phyloP scores from a whole-genome alignment of 306 rosid species.

The Astragalus membranaceus region DNA sequence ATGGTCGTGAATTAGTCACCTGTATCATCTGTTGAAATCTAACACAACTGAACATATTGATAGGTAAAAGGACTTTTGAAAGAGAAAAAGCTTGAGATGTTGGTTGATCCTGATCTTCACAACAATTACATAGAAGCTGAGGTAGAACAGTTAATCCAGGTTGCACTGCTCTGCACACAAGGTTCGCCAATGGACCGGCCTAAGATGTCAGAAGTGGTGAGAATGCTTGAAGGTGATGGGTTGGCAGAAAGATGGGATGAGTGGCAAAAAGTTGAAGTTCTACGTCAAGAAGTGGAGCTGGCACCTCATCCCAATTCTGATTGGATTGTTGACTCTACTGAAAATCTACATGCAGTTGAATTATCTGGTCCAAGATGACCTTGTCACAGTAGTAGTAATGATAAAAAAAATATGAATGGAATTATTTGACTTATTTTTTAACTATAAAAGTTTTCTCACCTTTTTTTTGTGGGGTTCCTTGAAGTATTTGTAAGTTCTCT shows the following conservation, averaged over 20 bases:
- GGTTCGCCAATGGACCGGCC: slow-evolving; percentile 96
- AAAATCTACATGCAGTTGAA: slow-evolving; percentile 93
- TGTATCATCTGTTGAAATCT: too few relatives aligned
- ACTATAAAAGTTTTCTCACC: slow-evolving; percentile 33
- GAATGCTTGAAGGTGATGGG: slow-evolving; percentile 98
- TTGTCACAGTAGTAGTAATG: slow-evolving; percentile 27
- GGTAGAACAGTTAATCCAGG: slow-evolving; percentile 96
- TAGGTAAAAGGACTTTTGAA: slow-evolving; percentile 92
- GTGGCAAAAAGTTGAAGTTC: slow-evolving; percentile 96
- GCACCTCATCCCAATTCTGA: slow-evolving; percentile 86
- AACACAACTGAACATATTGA: slow-evolving; percentile 15
- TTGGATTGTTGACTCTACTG: slow-evolving; percentile 95
- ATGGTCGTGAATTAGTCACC: too few relatives aligned
- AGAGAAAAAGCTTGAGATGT: slow-evolving; percentile 87
- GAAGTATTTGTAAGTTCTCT: slow-evolving; percentile 42
- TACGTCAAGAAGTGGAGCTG: slow-evolving; percentile 83
- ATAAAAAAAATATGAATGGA: slow-evolving; percentile 24
- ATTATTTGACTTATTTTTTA: slow-evolving; percentile 47
- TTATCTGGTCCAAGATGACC: slow-evolving; percentile 99
- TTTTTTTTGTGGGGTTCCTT: not conserved
- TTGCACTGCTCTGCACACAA: slow-evolving; percentile 95
- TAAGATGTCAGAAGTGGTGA: slow-evolving; percentile 95
- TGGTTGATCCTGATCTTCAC: slow-evolving; percentile 94
- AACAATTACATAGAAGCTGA: slow-evolving; percentile 76
- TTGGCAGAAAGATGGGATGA: slow-evolving; percentile 99